Conservation (phyloP, 495 filamentous ascomycete genomes). For the Podospora bellae-mahoneyi region DNA sequence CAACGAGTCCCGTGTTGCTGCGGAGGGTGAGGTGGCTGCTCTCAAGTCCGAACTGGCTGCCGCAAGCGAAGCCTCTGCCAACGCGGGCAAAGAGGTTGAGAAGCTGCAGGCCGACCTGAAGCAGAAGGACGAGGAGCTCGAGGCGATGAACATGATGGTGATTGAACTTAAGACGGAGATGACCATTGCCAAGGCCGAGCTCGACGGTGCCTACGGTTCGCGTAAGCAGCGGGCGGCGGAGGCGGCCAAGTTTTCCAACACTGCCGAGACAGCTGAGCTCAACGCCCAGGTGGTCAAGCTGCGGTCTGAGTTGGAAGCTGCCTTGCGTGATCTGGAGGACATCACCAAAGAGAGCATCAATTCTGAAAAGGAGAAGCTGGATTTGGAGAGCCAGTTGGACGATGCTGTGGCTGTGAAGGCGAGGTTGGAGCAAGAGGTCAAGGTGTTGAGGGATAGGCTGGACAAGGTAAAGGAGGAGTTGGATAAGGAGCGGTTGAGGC, state of each 20-base stretch:
- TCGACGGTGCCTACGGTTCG: conserved; percentile 87
- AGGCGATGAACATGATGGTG: conserved; percentile 73
- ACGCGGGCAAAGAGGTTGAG: conserved; percentile 30
- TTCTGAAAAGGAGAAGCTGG: conserved; percentile 81
- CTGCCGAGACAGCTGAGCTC: conserved; percentile 62
- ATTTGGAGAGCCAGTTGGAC: conserved; percentile 59
- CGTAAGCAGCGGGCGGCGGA: conserved; percentile 74
- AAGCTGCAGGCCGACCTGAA: conserved; percentile 41
- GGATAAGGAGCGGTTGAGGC: conserved; percentile 43
- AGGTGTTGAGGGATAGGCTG: conserved; percentile 31
- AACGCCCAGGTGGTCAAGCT: conserved; percentile 60
- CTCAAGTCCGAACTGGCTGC: conserved; percentile 20
- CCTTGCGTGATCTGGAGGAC: conserved; percentile 78
- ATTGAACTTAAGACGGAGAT: conserved; percentile 86
- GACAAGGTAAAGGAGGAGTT: conserved; percentile 44
- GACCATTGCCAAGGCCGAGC: conserved; percentile 87
- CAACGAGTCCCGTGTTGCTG: conserved; percentile 21
- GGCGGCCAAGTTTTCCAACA: conserved; percentile 63
- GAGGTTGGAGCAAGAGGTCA: conserved; percentile 39
- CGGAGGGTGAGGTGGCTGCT: conserved; percentile 29
- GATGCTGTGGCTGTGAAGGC: conserved; percentile 30
- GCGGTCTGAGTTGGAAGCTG: conserved; percentile 76
- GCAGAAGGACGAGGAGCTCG: conserved; percentile 62
- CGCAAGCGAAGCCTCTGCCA: conserved; percentile 14
- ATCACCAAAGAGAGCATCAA: conserved; percentile 83